Percentiles rank a stretch among this genome's conserved stretches.
phyloP scores from a whole-genome alignment of 2,329 filamentous ascomycete genomes.

The Neofusicoccum kwambonambiense region DNA sequence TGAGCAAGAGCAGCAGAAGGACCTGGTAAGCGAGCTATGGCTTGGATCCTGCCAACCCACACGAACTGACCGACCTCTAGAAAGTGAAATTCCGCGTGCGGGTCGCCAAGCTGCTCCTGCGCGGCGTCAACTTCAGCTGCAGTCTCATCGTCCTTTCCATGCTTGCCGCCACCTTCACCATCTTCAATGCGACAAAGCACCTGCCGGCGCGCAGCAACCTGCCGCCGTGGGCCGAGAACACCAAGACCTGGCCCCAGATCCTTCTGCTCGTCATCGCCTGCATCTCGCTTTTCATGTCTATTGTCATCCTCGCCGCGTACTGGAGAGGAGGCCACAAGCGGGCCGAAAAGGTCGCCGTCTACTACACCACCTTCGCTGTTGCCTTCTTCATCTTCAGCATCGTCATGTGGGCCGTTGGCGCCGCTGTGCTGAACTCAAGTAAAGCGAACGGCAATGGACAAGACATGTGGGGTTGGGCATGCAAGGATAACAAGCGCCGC shows the following conservation, averaged over 20 bases:
- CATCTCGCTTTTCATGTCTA: conserved; percentile 74
- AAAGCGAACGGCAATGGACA: conserved; percentile 72
- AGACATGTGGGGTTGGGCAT: conserved; percentile 99
- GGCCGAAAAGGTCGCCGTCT: conserved; percentile 89
- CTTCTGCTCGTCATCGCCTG: conserved; percentile 76
- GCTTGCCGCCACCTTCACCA: conserved; percentile 80
- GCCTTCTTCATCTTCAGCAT: conserved; percentile 92
- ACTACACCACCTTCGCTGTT: conserved; percentile 92
- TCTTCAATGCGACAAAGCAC: conserved; percentile 83
- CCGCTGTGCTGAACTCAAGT: conserved; percentile 77
- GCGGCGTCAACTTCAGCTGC: conserved; percentile 95
- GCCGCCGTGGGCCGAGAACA: conserved; percentile 78
- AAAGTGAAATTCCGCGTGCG: conserved; percentile 90
- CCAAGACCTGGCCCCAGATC: conserved; percentile 85
- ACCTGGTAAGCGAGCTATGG: conserved; percentile 66
- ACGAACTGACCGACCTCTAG: conserved; percentile 53
- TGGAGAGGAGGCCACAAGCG: conserved; percentile 82
- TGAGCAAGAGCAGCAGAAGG: conserved; percentile 82
- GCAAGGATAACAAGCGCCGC: conserved; percentile 79
- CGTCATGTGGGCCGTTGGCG: conserved; percentile 86
- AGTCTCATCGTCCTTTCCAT: conserved; percentile 91
- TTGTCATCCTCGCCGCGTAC: conserved; percentile 81
- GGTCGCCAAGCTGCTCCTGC: conserved; percentile 91
- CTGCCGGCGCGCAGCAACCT: conserved; percentile 76
- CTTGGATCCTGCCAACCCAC: background rate